Conservation (phyloP, 371 early-diverging fungal species). For the Saksenaea oblongispora region DNA sequence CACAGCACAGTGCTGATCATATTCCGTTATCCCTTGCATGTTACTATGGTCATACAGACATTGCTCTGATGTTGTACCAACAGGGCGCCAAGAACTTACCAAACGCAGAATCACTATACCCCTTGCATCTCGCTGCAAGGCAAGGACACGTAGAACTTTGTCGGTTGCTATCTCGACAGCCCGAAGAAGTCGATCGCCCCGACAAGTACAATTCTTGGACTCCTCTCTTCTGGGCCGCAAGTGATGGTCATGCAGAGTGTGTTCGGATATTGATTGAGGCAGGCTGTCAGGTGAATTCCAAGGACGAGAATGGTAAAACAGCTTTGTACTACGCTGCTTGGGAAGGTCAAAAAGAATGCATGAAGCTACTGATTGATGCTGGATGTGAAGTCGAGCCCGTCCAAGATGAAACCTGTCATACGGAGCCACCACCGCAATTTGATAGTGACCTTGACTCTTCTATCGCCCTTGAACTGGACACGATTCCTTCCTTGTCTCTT, state of each 20-base stretch:
- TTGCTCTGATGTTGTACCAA: constrained; percentile 76
- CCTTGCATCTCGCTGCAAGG: constrained; percentile 86
- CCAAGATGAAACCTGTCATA: constrained; percentile 3
- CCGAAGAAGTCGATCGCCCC: constrained; percentile 68
- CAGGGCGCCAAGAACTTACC: constrained; percentile 70
- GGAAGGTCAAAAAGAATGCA: constrained; percentile 88
- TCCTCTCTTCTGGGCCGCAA: constrained; percentile 92
- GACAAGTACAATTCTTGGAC: constrained; percentile 96
- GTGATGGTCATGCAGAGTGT: constrained; percentile 87
- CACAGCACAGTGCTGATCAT: constrained; percentile 56
- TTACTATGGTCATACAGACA: constrained; percentile 86
- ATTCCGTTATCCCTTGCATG: constrained; percentile 86
- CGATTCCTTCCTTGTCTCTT: constrained; percentile 82
- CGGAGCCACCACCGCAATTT: constrained; percentile 7
- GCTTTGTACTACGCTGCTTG: constrained; percentile 93
- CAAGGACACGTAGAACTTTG: constrained; percentile 82
- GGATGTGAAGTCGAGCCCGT: constrained; percentile 48
- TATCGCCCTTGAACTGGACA: constrained; percentile 63
- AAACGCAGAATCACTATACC: constrained; percentile 79
- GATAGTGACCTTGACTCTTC: constrained; percentile 17
- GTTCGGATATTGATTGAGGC: constrained; percentile 80
- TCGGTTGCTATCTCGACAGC: constrained; percentile 72
- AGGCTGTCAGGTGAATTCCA: constrained; percentile 72
- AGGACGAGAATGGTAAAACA: constrained; percentile 84
- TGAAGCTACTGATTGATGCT: constrained; percentile 62